Evolutionary conservation across 805 yeast genomes (phyloP), one percentile per base, ranked within the genome.

Genomic region (Wickerhamiella nectarea): DNA sequence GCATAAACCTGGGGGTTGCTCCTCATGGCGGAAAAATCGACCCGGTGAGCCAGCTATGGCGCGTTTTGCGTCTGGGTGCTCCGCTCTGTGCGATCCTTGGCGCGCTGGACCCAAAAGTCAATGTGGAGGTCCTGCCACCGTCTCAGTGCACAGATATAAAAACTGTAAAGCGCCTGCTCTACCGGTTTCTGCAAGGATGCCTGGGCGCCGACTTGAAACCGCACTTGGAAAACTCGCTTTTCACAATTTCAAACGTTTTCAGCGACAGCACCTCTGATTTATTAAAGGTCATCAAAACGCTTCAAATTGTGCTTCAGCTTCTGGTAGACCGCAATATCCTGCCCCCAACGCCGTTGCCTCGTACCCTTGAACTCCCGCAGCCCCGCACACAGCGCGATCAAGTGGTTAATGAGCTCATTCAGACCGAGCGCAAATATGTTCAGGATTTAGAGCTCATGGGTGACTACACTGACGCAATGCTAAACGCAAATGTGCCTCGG

Each of bases 351-450:
- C 40, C 39, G 18, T 28, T 29, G 38, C 21, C 46, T 12, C 24
- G 24, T 1, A 24, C 35, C 6, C 14, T 35, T 3, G 47, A 41
- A 14, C 34, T 45, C 12, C 46, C 49, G n/a, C 28, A 41, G 37
- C 41, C 52, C 7, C 29, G 40, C 31, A 46, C 50, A 37, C 70
- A 78, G 46, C 69, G 83, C 46, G 75, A 83, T 14, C 84, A 80
- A 54, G 87, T 89, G 36, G 77, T 87, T 43, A 74, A 72, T 51
- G 99, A 91, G 63, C 64, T 91, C 28, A 72, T 91, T 33, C 83
- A 78, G 52, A 84, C 95, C 3, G 99, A 91, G 64, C 71, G 97
- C 52, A 86, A 83, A 61, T 91, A 80, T 59, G 95, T 91, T 21
- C 83, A 80, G 60, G 97, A 91, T 59, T 66, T 91, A 49, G 96